A percentile compares a stretch with the other conserved stretches of the same genome.
phyloP scores from a whole-genome alignment of 2,329 filamentous ascomycete species.

The Aspergillus ustus region DNA sequence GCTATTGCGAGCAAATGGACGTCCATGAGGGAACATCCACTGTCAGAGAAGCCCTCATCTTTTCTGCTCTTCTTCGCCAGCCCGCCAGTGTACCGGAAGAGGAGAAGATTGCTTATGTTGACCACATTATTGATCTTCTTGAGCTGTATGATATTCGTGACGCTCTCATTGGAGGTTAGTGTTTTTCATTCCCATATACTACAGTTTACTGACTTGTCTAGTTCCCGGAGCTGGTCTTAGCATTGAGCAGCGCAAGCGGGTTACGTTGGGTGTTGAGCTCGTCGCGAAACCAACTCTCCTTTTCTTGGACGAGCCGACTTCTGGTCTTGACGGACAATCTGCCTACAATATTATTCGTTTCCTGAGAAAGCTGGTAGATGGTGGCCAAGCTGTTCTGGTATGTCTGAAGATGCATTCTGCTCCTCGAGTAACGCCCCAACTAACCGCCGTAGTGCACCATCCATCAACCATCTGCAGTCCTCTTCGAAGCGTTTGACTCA shows the following conservation, averaged over 20 bases:
- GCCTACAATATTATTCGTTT: constrained; percentile 63
- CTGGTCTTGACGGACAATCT: constrained; percentile 69
- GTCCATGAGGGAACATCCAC: constrained; percentile 68
- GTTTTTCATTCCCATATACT: not conserved
- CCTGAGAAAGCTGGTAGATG: constrained; percentile 67
- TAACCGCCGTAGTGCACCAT: constrained; percentile 58
- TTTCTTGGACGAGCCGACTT: constrained; percentile 66
- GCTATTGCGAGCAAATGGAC: constrained; percentile 66
- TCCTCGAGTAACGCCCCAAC: not conserved
- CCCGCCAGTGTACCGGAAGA: constrained; percentile 55
- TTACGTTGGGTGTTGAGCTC: constrained; percentile 64
- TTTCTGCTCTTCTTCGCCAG: constrained; percentile 67
- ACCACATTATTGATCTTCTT: constrained; percentile 67
- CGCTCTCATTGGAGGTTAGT: constrained; percentile 61
- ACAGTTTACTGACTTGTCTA: constrained; percentile 21
- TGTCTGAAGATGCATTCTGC: not conserved
- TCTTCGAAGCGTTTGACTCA: constrained; percentile 70
- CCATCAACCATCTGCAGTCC: constrained; percentile 69
- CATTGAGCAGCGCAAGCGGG: constrained; percentile 68
- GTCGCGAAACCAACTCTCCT: constrained; percentile 65
- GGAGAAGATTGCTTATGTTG: constrained; percentile 68
- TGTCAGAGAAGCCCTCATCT: constrained; percentile 66
- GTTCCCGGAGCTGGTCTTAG: constrained; percentile 62
- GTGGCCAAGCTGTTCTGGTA: constrained; percentile 69
- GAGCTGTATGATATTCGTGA: constrained; percentile 68